Conservation (phyloP, 148 eudicot species). For the Rhododendron mucronatum region DNA sequence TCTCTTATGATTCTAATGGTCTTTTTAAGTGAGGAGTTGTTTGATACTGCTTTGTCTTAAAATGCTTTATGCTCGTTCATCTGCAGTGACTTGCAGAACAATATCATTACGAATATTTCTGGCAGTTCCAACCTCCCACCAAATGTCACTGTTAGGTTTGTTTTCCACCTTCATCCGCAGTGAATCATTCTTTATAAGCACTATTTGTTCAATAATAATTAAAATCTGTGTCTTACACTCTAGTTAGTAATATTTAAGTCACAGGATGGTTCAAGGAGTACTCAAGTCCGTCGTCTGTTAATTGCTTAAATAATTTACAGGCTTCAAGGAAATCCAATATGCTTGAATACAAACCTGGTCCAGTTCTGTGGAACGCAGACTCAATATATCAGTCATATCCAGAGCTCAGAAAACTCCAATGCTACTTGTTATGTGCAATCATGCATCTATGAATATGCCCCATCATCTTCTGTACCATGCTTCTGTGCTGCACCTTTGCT, state of each 20-base stretch:
- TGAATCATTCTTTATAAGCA: background rate
- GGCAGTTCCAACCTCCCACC: slow-evolving; percentile 40
- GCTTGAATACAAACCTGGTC: slow-evolving; percentile 33
- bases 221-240: background rate
- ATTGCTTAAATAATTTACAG: slow-evolving; percentile 24
- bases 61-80: background rate
- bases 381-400: slow-evolving; percentile 26
- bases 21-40: background rate
- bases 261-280: background rate
- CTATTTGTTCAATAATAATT: background rate
- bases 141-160: slow-evolving; percentile 66
- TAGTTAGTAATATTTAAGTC: background rate
- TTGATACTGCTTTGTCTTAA: background rate
- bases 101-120: slow-evolving; percentile 41
- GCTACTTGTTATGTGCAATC: slow-evolving; percentile 38
- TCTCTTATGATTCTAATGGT: background rate
- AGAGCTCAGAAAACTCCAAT: slow-evolving; percentile 24
- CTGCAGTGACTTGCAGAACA: slow-evolving; percentile 65
- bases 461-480: slow-evolving; percentile 50
- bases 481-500: slow-evolving; percentile 85
- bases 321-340: slow-evolving; percentile 74
- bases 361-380: slow-evolving; percentile 50
- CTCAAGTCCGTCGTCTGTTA: slow-evolving; percentile 2
- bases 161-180: background rate
- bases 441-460: slow-evolving; percentile 75